A percentile compares a stretch with the other conserved stretches of the same genome.
These are phyloP conservation scores for Phytophthora pinifolia DNA, from an alignment of 352 stramenopile species.

Conservation along the genomic window DNA sequence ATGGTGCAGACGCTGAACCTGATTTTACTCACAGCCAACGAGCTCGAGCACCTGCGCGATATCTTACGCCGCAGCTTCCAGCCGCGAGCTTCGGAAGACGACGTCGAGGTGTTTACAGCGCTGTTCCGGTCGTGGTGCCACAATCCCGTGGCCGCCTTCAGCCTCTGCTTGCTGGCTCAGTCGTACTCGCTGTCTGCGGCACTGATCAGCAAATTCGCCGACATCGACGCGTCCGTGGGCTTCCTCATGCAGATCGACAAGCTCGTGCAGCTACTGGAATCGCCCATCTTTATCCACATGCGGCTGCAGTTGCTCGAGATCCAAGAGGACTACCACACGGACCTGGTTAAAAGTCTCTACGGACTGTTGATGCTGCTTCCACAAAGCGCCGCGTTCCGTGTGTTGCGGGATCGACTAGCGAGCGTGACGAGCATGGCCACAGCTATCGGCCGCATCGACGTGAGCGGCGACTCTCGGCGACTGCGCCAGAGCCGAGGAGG, in stretches of 20 bases:
- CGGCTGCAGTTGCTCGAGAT: conserved; percentile 98
- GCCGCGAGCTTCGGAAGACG: conserved; percentile 59
- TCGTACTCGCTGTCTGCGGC: conserved; percentile 97
- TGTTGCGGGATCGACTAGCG: conserved; percentile 78
- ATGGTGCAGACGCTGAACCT: conserved; percentile 99
- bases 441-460: conserved; percentile 75
- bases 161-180: conserved; percentile 97
- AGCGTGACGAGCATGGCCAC: conserved; percentile 89
- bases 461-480: conserved; percentile 35
- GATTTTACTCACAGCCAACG: conserved; percentile 98
- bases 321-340: conserved; percentile 92
- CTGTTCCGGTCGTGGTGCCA: conserved; percentile 96
- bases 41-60: conserved; percentile 91
- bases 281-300: conserved; percentile 98
- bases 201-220: conserved; percentile 97
- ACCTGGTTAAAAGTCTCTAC: conserved; percentile 97
- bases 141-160: conserved; percentile 97
- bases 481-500: conserved; percentile 15
- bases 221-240: conserved; percentile 96
- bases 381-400: conserved; percentile 89
- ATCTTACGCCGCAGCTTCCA: conserved; percentile 84
- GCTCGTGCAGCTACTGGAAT: conserved; percentile 99
- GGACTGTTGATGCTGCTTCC: conserved; percentile 97
- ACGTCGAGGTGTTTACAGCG: conserved; percentile 80
- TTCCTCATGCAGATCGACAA: conserved; percentile 99